Conservation (phyloP, 1,139 yeast species). For the Meyerozyma guilliermondii region DNA sequence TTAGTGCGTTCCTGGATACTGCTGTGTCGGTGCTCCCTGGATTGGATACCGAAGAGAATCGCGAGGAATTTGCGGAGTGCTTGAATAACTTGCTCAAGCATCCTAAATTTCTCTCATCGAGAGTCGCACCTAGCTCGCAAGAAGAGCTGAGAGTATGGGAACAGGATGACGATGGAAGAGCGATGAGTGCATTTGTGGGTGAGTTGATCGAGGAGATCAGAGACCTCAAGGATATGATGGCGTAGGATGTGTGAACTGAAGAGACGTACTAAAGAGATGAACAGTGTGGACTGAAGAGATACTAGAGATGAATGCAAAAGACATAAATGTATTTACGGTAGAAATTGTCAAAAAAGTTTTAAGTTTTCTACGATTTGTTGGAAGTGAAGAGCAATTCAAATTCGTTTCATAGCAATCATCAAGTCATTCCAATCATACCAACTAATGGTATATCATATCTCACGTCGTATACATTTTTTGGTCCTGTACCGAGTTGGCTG, state of each 20-base stretch:
- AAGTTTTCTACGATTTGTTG: no score
- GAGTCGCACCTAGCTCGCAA: constrained; percentile 56
- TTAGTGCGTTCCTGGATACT: constrained; percentile 26
- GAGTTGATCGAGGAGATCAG: constrained; percentile 51
- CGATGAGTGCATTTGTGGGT: constrained; percentile 39
- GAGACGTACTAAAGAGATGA: no score
- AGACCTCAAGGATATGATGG: constrained; percentile 39
- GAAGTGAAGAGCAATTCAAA: no score
- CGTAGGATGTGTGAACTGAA: no score
- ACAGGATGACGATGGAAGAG: constrained; percentile 31
- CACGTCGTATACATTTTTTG: no score
- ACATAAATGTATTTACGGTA: no score
- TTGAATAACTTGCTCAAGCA: constrained; percentile 73
- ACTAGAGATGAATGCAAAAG: no score
- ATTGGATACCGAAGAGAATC: constrained; percentile 51
- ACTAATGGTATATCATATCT: no score
- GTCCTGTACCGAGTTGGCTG: not conserved
- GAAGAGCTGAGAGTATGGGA: constrained; percentile 59
- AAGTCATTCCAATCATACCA: no score
- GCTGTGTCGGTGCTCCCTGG: constrained; percentile 46
- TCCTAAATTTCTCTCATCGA: constrained; percentile 73
- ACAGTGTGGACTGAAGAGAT: no score
- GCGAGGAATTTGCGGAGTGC: constrained; percentile 53
- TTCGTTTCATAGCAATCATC: no score
- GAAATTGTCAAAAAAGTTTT: no score